Evolutionary conservation across 2,329 filamentous ascomycete genomes (phyloP).

Genomic region (Epichloe hybrida): DNA sequence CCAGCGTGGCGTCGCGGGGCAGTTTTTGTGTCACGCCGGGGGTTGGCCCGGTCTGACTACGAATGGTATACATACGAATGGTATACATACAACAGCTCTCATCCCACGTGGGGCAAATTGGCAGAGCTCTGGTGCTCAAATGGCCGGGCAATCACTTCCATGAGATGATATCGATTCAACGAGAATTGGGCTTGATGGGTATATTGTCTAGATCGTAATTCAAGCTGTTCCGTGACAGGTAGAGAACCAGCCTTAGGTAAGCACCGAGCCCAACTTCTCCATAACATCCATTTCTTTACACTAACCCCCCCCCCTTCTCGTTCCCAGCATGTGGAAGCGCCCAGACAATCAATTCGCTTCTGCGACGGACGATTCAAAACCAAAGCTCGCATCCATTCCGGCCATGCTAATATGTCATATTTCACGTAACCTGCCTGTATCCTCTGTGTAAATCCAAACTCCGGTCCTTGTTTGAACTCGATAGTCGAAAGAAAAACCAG

Average conservation of each 20-base stretch:
- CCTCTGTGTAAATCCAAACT: conserved; percentile 13
- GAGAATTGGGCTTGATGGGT: not conserved
- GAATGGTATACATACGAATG: too few species aligned
- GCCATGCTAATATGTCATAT: conserved; percentile 7
- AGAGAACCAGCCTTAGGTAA: not conserved
- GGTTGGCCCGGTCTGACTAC: not conserved
- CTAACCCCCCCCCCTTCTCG: not conserved
- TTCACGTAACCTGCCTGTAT: conserved; percentile 8
- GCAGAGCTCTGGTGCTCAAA: not conserved
- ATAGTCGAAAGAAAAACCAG: not conserved
- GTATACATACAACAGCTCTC: too few species aligned
- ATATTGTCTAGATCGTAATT: not conserved
- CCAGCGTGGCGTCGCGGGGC: not conserved
- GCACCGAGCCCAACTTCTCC: not conserved
- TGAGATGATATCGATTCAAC: not conserved
- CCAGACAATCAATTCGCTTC: not conserved
- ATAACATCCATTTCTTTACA: not conserved
- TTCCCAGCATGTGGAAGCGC: not conserved
- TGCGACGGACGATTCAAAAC: not conserved
- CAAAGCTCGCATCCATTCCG: not conserved
- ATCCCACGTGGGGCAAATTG: too few species aligned
- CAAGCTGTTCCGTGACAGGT: not conserved
- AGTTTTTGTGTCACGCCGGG: conserved; percentile 4
- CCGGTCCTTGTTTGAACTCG: conserved; percentile 3
- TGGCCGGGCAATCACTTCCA: not conserved